Base-by-base conservation (phyloP, 192 early-diverging fungal genomes). In the Entomortierella chlamydospora region DNA sequence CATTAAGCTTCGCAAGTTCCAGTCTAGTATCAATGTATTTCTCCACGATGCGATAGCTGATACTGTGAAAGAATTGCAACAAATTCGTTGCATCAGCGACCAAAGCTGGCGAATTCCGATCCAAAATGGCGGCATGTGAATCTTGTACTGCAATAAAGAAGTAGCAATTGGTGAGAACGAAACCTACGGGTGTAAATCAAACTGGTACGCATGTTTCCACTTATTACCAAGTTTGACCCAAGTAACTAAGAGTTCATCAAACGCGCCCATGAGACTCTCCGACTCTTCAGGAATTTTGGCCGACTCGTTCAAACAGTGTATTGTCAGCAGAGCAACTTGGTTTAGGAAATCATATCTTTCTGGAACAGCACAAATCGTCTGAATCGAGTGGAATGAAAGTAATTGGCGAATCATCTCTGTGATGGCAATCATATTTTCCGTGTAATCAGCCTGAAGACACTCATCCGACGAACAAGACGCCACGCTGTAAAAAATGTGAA, bases 21-120 rank as follows among this genome's bases (percentile, higher is more conserved):
- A 93, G 72, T 28, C 87, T 84, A 52, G 87, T 84, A 11, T 91
- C 85, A 13, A 92, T 86, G 67, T 90, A 91, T 4, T 87, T 77
- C 26, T 87, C 85, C 26, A 90, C 88, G 7, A 93, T 85, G 25
- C 79, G 65, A 47, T 85, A 87, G 20, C 87, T 79, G 39, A 90
- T 81, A 17, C 61, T 81, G n/a, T 83, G 81, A 59, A 90, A 79
- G 41, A 85, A 87, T 18, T 86, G 77, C 2, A 70, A 72, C 20
- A 88, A 58, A 11, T 61, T 73, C 1, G 72, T 72, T 4, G 83
- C 72, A 56, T 84, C 82, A 4, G 73, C 73, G 5, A 73, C 61
- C 17, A 66, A 28, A 6, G 41, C 54, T 18, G 81, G 57, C 29
- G 65, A 57, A 26, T 76, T 83, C 45, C 72, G 72, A n/a, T 76